Evolutionary conservation across 768 basidiomycete species (phyloP), one percentile per base, ranked within the genome.

Genomic region (Russula earlei): DNA sequence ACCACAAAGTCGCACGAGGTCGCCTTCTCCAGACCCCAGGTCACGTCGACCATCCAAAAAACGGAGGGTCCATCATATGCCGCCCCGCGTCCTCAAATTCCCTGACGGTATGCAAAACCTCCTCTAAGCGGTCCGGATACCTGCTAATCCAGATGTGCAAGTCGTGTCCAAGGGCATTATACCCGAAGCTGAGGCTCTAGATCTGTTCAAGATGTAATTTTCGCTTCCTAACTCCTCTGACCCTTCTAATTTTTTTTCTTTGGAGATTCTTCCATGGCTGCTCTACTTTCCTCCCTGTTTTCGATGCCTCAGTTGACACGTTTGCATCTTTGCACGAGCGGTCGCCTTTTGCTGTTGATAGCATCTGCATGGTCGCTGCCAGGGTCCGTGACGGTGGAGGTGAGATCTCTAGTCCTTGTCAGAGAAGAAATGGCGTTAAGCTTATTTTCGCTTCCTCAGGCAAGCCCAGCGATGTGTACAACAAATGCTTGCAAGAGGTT

Each of bases 321-420:
- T 96, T 82, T 69, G 88, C 93, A 43, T 79, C 82, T 41, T 73
- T 97, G 54, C 90, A 89, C 65, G 81, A 85, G 55, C 83, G 93
- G 45, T 95, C 92, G 49, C 94, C 93, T 0, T 96, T 95, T 70
- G 91, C 91, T 40, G 85, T 97, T 22, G 84, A 94, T 62, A 83
- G 85, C 20, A 94, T 97, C 33, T 92, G 93, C 67, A 90, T 93
- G 85, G 90, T 94, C 36, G 93, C 90, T 3, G 86, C 91, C 12
- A 82, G 86, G 55, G 89, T 93, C 33, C 81, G 89, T 54, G 93
- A 95, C 67, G 92, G 90, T 27, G 92, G 93, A 65, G 87, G 88
- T 88, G 62, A 60, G 80, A 63, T 27, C 5, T 19, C 19, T 48
- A 22, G 4, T 20, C n/a, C 14, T 33, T 5, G 36, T 34, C 40